phyloP scores from a whole-genome alignment of 257 asterid genomes.

The Hygrophila difformis region DNA sequence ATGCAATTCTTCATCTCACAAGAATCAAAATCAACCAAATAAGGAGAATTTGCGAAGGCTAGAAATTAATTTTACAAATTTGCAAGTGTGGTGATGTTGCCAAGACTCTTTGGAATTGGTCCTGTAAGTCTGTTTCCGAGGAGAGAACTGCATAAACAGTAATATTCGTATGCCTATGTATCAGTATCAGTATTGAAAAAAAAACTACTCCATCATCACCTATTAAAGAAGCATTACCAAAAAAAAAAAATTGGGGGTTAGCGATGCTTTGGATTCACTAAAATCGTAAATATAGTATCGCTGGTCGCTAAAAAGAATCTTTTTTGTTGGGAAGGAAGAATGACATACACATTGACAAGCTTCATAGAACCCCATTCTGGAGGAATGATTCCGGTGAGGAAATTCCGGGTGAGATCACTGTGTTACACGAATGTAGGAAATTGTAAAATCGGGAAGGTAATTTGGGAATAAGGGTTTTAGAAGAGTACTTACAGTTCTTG shows the following conservation, averaged over 20 bases:
- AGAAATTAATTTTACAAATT: constrained; percentile 29
- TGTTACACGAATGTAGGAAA: neutral
- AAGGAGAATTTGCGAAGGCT: neutral
- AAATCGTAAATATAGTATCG: too few relatives aligned
- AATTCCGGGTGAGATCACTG: constrained; percentile 67
- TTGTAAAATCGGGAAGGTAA: neutral
- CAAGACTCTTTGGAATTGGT: constrained; percentile 39
- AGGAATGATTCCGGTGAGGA: constrained; percentile 66
- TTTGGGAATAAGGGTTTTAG: neutral
- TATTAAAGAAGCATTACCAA: too few relatives aligned
- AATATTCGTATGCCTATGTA: too few relatives aligned
- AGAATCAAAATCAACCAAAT: neutral
- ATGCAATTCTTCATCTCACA: neutral
- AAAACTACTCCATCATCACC: too few relatives aligned
- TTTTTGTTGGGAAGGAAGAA: neutral
- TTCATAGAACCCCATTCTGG: constrained; percentile 64
- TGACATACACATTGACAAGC: neutral
- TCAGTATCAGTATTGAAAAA: too few relatives aligned
- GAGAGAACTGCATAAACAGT: constrained; percentile 54
- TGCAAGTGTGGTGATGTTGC: constrained; percentile 50
- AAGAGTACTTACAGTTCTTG: constrained; percentile 29
- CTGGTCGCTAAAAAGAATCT: neutral
- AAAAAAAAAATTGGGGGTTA: too few relatives aligned
- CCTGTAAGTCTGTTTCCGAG: constrained; percentile 57
- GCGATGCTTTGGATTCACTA: too few relatives aligned